phyloP scores from a whole-genome alignment of 495 filamentous ascomycete species.

The Apiosordaria backusii region DNA sequence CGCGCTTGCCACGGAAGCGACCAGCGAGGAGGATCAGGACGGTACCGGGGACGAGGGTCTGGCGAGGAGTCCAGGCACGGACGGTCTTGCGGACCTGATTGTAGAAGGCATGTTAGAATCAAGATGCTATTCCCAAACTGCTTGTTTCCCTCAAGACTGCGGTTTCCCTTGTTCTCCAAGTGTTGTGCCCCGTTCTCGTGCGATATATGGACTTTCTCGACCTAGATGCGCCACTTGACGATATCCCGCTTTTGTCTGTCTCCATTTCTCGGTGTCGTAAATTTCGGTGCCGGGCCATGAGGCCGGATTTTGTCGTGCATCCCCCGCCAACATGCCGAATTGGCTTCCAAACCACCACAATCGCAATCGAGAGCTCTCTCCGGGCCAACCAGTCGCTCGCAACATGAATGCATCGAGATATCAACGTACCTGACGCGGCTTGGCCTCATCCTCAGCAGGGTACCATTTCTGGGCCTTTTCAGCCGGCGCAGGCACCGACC shows the following conservation, averaged over 20 bases:
- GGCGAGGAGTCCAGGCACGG: slow-evolving; percentile 77
- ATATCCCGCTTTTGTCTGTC: slow-evolving; percentile 1
- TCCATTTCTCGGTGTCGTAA: background rate
- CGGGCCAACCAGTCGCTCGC: slow-evolving; percentile 1
- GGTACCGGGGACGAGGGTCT: slow-evolving; percentile 85
- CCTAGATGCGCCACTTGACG: slow-evolving; percentile 7
- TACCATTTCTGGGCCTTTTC: slow-evolving; percentile 99
- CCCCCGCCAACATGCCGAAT: slow-evolving; percentile 12
- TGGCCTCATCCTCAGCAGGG: slow-evolving; percentile 86
- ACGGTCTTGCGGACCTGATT: slow-evolving; percentile 88
- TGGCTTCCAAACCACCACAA: slow-evolving; percentile 18
- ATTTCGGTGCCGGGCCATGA: background rate
- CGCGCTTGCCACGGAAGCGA: slow-evolving; percentile 99
- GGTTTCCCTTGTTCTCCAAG: background rate
- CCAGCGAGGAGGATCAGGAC: slow-evolving; percentile 98
- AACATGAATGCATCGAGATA: slow-evolving; percentile 23
- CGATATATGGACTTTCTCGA: background rate
- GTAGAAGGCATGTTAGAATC: slow-evolving; percentile 29
- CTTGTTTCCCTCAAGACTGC: background rate
- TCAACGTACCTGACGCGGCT: slow-evolving; percentile 84
- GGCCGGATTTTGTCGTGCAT: background rate
- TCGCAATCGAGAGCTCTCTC: slow-evolving; percentile 16
- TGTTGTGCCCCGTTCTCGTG: background rate
- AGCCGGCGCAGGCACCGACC: slow-evolving; percentile 74
- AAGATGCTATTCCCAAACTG: background rate